Evolutionary conservation across 129 eudicot species (phyloP).

Genomic region (Centaurea solstitialis): DNA sequence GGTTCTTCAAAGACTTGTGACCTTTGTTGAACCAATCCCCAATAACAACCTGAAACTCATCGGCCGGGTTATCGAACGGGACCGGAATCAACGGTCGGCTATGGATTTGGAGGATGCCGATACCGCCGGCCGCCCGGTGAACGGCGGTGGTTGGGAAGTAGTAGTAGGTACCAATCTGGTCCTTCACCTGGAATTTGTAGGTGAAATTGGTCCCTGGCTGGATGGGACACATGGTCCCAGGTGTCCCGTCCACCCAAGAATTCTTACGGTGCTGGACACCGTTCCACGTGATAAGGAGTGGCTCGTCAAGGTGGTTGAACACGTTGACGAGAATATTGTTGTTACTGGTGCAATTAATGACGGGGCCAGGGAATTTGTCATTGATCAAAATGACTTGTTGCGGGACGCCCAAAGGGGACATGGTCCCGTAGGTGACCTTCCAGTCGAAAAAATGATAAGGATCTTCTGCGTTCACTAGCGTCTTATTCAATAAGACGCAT

Average conservation of each 20-base stretch:
- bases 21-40: conserved; percentile 93
- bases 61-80: conserved; percentile 70
- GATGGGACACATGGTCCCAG: conserved; percentile 90
- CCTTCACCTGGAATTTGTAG: conserved; percentile 85
- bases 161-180: conserved; percentile 74
- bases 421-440: conserved; percentile 75
- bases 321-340: conserved; percentile 76
- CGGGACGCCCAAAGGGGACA: conserved; percentile 73
- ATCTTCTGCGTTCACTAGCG: conserved; percentile 57
- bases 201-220: conserved; percentile 75
- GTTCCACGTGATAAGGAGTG: conserved; percentile 72
- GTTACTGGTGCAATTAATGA: conserved; percentile 79
- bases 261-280: conserved; percentile 89
- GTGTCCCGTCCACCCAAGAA: conserved; percentile 88
- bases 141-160: conserved; percentile 70
- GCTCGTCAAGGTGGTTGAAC: conserved; percentile 76
- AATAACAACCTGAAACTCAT: conserved; percentile 58
- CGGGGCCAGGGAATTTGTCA: conserved; percentile 77
- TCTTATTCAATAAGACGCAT: conserved; percentile 24
- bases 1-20: conserved; percentile 50
- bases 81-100: conserved; percentile 75
- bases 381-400: conserved; percentile 81
- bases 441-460: conserved; percentile 66
- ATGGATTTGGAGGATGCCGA: conserved; percentile 57
- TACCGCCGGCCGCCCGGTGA: conserved; percentile 71